These are phyloP conservation scores for Sugiyamaella qingdaonensis DNA, from an alignment of 805 yeast genomes.

Conservation along the genomic window DNA sequence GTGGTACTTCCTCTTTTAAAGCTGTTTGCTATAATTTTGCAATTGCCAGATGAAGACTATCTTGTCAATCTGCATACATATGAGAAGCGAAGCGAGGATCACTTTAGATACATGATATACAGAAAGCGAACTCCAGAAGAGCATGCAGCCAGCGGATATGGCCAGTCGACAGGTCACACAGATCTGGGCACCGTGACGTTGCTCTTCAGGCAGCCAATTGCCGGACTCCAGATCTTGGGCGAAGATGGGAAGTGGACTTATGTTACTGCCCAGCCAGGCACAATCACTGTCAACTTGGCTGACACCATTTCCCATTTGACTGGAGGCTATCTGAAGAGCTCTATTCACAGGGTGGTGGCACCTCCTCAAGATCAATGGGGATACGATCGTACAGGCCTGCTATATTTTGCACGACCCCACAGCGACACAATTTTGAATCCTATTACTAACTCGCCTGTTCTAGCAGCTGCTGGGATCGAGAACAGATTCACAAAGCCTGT, in stretches of 20 bases:
- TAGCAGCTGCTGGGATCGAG: slow-evolving; percentile 1
- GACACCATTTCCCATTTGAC: slow-evolving; percentile 21
- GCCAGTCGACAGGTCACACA: slow-evolving; percentile 3
- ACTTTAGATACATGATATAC: slow-evolving; percentile 6
- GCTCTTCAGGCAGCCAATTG: slow-evolving; percentile 6
- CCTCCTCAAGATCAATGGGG: slow-evolving; percentile 42
- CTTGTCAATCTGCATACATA: background rate
- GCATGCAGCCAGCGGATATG: slow-evolving; percentile 8
- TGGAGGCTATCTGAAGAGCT: slow-evolving; percentile 45
- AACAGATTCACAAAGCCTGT: slow-evolving; percentile 5
- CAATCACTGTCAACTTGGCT: slow-evolving; percentile 6
- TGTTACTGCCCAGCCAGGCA: slow-evolving; percentile 8
- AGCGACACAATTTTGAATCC: slow-evolving; percentile 1
- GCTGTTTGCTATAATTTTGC: slow-evolving; percentile 5
- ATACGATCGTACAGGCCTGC: slow-evolving; percentile 37
- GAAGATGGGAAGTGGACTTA: slow-evolving; percentile 8
- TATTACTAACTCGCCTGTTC: slow-evolving; percentile 3
- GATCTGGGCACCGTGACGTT: slow-evolving; percentile 3
- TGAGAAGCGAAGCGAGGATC: slow-evolving; percentile 5
- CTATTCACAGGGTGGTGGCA: slow-evolving; percentile 45
- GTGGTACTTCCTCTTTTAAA: slow-evolving; percentile 4
- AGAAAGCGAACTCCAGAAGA: slow-evolving; percentile 8
- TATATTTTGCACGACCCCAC: slow-evolving; percentile 34
- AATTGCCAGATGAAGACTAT: slow-evolving; percentile 4
- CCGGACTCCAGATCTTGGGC: slow-evolving; percentile 5